phyloP scores from a whole-genome alignment of 495 filamentous ascomycete genomes.

The Margaritispora aquatica region DNA sequence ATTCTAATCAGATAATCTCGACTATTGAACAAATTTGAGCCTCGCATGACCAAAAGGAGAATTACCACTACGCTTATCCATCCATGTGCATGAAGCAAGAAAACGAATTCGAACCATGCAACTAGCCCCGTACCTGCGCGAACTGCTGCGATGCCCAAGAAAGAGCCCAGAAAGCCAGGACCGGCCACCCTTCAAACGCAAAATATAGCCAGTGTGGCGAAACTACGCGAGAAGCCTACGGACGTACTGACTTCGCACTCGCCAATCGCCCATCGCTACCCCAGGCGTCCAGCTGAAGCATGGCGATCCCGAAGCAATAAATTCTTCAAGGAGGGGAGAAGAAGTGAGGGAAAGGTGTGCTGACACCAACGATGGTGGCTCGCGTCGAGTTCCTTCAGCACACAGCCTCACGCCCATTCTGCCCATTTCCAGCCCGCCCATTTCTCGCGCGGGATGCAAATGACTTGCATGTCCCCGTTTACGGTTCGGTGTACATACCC shows the following conservation, averaged over 20 bases:
- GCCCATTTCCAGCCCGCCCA: neutral
- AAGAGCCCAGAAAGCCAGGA: too few species aligned
- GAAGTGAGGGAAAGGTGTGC: neutral
- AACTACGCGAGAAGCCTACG: too few species aligned
- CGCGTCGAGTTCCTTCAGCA: neutral
- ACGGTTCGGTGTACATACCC: neutral
- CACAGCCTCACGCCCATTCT: neutral
- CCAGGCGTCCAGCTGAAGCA: neutral
- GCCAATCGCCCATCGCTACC: neutral
- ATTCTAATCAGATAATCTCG: too few species aligned
- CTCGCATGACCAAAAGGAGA: neutral
- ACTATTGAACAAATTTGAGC: too few species aligned
- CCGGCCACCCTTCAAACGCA: too few species aligned
- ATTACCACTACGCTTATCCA: neutral
- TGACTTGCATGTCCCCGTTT: neutral
- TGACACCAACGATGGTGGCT: neutral
- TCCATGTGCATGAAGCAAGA: neutral
- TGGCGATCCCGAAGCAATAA: too few species aligned
- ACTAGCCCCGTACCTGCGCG: neutral
- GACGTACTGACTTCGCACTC: neutral
- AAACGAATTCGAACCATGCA: neutral
- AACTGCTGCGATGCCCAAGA: neutral
- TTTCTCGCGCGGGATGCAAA: neutral
- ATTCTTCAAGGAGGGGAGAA: neutral
- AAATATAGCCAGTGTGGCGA: too few species aligned